Conservation (phyloP, 805 yeast species). For the Yamadazyma takamatsuzukensis region DNA sequence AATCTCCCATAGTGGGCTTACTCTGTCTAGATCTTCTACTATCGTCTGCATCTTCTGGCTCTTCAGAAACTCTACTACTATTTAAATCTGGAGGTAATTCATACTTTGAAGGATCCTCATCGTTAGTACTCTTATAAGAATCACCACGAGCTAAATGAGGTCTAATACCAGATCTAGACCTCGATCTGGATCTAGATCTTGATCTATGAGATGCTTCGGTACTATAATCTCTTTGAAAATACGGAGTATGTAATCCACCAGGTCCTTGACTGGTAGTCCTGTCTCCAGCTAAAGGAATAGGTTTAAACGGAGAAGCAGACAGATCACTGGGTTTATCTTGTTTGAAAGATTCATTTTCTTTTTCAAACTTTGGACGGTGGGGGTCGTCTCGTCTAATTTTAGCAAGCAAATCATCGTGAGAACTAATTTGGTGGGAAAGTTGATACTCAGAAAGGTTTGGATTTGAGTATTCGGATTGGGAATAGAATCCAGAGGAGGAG, state of each 20-base stretch:
- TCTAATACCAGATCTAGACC: slow-evolving; percentile 16
- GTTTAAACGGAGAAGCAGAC: slow-evolving; percentile 2
- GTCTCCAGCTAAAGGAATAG: slow-evolving; percentile 10
- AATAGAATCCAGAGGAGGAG: slow-evolving; percentile 5
- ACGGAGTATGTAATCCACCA: slow-evolving; percentile 30
- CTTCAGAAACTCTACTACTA: slow-evolving; percentile 9
- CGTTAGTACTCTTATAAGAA: slow-evolving; percentile 59
- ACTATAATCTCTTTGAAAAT: slow-evolving; percentile 26
- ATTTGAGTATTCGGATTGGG: slow-evolving; percentile 25
- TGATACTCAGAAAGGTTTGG: slow-evolving; percentile 46
- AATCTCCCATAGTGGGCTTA: slow-evolving; percentile 42
- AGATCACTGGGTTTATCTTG: background rate
- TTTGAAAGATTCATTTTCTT: slow-evolving; percentile 3
- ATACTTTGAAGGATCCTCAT: slow-evolving; percentile 42
- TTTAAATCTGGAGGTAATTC: slow-evolving; percentile 40
- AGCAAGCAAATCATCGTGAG: slow-evolving; percentile 32
- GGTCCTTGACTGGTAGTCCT: slow-evolving; percentile 5
- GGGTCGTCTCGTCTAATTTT: slow-evolving; percentile 35
- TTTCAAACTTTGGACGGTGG: slow-evolving; percentile 15
- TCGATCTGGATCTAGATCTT: slow-evolving; percentile 17
- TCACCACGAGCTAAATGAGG: slow-evolving; percentile 80
- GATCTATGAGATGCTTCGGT: slow-evolving; percentile 22
- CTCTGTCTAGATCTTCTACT: slow-evolving; percentile 35
- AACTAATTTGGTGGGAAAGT: slow-evolving; percentile 35
- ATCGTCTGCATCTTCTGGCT: slow-evolving; percentile 29